Evolutionary conservation across 1,139 yeast genomes (phyloP), one percentile per base, ranked within the genome.

Genomic region (Scheffersomyces segobiensis): DNA sequence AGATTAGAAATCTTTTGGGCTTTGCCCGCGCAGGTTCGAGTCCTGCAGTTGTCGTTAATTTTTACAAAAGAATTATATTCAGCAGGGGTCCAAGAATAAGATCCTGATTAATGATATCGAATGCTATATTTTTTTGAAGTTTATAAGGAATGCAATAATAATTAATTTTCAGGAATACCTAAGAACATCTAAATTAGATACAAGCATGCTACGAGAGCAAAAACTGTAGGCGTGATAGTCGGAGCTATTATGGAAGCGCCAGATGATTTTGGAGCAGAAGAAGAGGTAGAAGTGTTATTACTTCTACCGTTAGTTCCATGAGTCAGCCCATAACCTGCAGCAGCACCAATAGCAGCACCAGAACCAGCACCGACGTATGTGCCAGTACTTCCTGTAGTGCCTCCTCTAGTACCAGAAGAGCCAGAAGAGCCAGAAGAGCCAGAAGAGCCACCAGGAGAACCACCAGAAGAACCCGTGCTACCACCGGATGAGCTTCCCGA

Each of bases 11-110:
- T 72, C 75, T 71, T 71, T 76, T 78, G 82, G 82, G 82, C 77
- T 77, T 71, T 75, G 80, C 82, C 82, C 82, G 78, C 83, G 82
- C 81, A 78, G 83, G 83, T 79, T 79, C 83, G 82, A 79, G 74
- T 79, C 83, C 82, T 79, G 82, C 81, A 72, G 75, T 71, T 71
- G 75, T 72, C 75, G 75, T 54, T 61, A 61, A 60, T 62, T 69
- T 67, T 65, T 62, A 49, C 48, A n/a, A n/a, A n/a, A n/a, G n/a
- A n/a, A n/a, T n/a, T n/a, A n/a, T n/a, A n/a, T n/a, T n/a, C n/a
- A n/a, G n/a, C n/a, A n/a, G n/a, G n/a, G n/a, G n/a, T n/a, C 8
- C 32, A 24, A 24, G 32, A 24, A 24, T 24, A 24, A n/a, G n/a
- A n/a, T n/a, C n/a, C n/a, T n/a, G n/a, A n/a, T n/a, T 24, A 24